phyloP scores from a whole-genome alignment of 495 filamentous ascomycete genomes.

The Rhizodiscina lignyota region DNA sequence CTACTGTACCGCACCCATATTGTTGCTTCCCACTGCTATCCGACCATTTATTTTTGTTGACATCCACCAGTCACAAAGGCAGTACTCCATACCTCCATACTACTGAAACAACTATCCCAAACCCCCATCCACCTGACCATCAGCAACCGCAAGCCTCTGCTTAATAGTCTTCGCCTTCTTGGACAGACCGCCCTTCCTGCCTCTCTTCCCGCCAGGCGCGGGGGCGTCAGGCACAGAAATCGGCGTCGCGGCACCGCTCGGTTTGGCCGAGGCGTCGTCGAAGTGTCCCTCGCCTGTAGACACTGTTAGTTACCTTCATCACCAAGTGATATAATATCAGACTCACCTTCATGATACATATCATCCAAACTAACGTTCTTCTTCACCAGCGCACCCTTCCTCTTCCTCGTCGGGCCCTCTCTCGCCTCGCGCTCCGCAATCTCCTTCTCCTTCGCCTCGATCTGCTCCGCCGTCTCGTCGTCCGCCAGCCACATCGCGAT shows the following conservation, averaged over 20 bases:
- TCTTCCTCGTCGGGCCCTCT: slow-evolving; percentile 41
- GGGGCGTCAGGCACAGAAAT: slow-evolving; percentile 36
- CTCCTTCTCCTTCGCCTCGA: slow-evolving; percentile 80
- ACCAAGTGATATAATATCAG: slow-evolving; percentile 3
- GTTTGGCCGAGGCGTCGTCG: slow-evolving; percentile 64
- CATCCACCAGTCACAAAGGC: no score
- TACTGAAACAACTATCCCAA: no score
- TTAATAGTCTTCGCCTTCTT: slow-evolving; percentile 86
- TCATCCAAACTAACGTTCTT: slow-evolving; percentile 71
- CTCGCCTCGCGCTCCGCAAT: slow-evolving; percentile 43
- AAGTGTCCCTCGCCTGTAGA: slow-evolving; percentile 69
- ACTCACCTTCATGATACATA: slow-evolving; percentile 95
- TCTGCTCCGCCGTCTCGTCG: slow-evolving; percentile 80
- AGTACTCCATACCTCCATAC: no score
- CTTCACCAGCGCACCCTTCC: slow-evolving; percentile 31
- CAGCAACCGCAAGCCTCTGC: slow-evolving; percentile 72
- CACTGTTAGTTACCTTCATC: slow-evolving; percentile 1
- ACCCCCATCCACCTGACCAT: slow-evolving; percentile 48
- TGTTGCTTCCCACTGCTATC: no score
- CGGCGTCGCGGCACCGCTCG: slow-evolving; percentile 71
- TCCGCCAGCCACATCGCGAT: slow-evolving; percentile 95
- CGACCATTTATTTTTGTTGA: no score
- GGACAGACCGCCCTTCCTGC: slow-evolving; percentile 37
- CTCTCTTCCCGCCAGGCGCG: slow-evolving; percentile 37
- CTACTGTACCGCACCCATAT: no score